A percentile compares a stretch with the other conserved stretches of the same genome.
phyloP scores from a whole-genome alignment of 345 rosid genomes.

The Populus pruinosa region DNA sequence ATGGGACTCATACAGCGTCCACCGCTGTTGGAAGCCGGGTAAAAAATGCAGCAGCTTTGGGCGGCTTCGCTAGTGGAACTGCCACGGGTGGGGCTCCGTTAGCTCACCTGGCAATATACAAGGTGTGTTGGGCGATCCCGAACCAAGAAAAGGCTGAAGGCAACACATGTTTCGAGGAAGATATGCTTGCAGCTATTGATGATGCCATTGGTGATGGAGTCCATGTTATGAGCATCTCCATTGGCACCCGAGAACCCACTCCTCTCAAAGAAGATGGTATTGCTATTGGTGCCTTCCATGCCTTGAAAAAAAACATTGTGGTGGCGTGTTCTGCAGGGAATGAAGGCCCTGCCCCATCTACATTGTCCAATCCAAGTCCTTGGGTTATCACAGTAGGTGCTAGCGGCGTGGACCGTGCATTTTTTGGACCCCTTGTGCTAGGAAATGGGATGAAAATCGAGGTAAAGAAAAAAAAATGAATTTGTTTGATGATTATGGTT shows the following conservation, averaged over 20 bases:
- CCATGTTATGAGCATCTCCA: slow-evolving; percentile 65
- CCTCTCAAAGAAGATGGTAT: slow-evolving; percentile 41
- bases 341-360: slow-evolving; percentile 55
- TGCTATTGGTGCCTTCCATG: slow-evolving; percentile 67
- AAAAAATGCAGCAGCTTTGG: slow-evolving; percentile 39
- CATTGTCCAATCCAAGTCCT: slow-evolving; percentile 64
- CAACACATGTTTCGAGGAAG: slow-evolving; percentile 54
- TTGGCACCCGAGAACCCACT: slow-evolving; percentile 25
- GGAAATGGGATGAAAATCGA: slow-evolving; percentile 56
- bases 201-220: slow-evolving; percentile 82
- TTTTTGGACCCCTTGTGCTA: slow-evolving; percentile 41
- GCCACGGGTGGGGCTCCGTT: slow-evolving; percentile 76
- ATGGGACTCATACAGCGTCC: slow-evolving; percentile 85
- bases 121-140: slow-evolving; percentile 82
- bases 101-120: slow-evolving; percentile 74
- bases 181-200: slow-evolving; percentile 79
- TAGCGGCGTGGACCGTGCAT: slow-evolving; percentile 65
- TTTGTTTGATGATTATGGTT: neutral
- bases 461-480: slow-evolving; percentile 27
- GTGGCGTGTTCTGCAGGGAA: slow-evolving; percentile 73
- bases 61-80: slow-evolving; percentile 66
- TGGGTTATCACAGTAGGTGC: slow-evolving; percentile 87
- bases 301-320: slow-evolving; percentile 51
- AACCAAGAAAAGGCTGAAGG: slow-evolving; percentile 34
- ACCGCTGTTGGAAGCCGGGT: slow-evolving; percentile 58